Evolutionary conservation across 257 asterid genomes (phyloP), one percentile per base, ranked within the genome.

Genomic region (Ballota nigra): DNA sequence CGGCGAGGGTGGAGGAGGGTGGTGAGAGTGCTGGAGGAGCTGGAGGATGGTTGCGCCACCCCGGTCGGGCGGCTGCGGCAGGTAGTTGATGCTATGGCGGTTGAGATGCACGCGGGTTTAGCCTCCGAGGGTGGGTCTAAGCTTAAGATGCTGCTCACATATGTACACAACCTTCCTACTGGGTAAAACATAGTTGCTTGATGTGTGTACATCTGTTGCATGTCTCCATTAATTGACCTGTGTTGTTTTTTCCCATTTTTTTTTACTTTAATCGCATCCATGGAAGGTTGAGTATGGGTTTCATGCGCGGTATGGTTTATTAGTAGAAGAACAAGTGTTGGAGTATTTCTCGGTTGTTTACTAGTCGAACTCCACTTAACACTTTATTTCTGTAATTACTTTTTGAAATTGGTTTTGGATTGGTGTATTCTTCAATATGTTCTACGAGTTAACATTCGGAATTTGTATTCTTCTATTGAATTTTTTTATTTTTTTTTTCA

Each of bases 31-130:
- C 78, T 90, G 79, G 87, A 89, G 78, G 89, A 87, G 83, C 78
- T 92, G 57, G 96, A 89, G 61, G 89, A 82, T 52, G 84, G 81
- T 6, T 85, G 96, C 74, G 92, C 83, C 26, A 92, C 96, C 9
- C 84, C 96, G 3, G 86, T 86, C 18, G 88, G 80, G 73, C 83
- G 92, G 77, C 81, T 92, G 63, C 82, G 92, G 38, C 94, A 92
- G 75, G 96, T 89, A 13, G 98, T 89, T 13, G 98, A 89, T 71
- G 98, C 96, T 53, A 86, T 92, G 98, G 96, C 92, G 29, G 92
- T 92, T 60, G 98, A 89, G 89, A 92, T 92, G 98, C 96, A 89
- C 84, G 98, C 98, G 12, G 98, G 98, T 3, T 83, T 92, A 29
- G 98, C 96, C 22, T 90, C 97, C 8, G 97, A 90, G 77, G 97